phyloP scores from a whole-genome alignment of 2,329 filamentous ascomycete species.

The Chalaropsis thielavioides region DNA sequence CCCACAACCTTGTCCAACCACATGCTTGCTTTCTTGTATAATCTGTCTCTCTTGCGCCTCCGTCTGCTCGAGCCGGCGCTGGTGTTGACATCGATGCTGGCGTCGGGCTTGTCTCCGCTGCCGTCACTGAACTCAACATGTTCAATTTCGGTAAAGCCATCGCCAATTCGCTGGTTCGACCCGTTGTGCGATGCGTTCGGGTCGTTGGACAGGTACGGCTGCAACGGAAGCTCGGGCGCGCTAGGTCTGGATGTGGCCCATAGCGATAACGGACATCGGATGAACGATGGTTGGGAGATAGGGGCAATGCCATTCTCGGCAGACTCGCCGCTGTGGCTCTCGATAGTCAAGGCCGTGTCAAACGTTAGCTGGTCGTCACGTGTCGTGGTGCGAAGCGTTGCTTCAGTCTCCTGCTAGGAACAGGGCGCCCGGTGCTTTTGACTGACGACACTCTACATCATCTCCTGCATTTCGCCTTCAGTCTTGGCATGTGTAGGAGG shows the following conservation, averaged over 20 bases:
- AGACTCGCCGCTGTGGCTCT: background rate
- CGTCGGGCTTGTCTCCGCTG: background rate
- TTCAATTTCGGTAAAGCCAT: background rate
- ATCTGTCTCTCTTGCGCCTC: background rate
- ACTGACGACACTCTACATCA: conserved; percentile 33
- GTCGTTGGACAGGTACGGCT: background rate
- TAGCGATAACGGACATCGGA: background rate
- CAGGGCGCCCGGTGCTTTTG: conserved; percentile 24
- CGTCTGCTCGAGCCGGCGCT: background rate
- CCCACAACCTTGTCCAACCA: background rate
- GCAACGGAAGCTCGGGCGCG: background rate
- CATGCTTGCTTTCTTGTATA: background rate
- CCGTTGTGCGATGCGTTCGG: background rate
- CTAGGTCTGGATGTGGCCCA: background rate
- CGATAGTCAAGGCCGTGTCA: conserved; percentile 15
- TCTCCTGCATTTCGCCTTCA: conserved; percentile 33
- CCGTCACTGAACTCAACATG: background rate
- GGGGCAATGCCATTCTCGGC: conserved; percentile 5
- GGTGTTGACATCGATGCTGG: background rate
- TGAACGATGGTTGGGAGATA: background rate
- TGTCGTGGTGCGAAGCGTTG: conserved; percentile 20
- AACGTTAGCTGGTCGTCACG: conserved; percentile 17
- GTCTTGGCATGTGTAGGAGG: conserved; percentile 21
- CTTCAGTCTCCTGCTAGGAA: conserved; percentile 23
- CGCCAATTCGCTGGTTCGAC: background rate